phyloP scores from a whole-genome alignment of 2,329 filamentous ascomycete species.

The Alternaria tenuissima region DNA sequence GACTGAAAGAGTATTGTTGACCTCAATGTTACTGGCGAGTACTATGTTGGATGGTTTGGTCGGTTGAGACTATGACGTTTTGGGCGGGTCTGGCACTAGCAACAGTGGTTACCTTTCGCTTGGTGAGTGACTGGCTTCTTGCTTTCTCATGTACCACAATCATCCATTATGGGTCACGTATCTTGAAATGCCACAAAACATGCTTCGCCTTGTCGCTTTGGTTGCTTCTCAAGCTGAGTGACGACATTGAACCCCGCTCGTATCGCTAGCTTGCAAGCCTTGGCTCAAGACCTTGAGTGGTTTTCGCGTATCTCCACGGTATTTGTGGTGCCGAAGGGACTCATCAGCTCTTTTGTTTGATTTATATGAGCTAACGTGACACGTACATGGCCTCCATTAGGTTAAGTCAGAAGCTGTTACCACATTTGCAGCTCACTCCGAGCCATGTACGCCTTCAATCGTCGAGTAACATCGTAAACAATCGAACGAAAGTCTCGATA shows the following conservation, averaged over 20 bases:
- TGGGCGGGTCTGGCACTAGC: conserved; percentile 4
- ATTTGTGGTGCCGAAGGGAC: not conserved
- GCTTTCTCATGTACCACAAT: not conserved
- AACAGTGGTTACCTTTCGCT: not conserved
- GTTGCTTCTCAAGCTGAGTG: not conserved
- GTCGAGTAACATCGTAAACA: not conserved
- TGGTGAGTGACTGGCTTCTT: not conserved
- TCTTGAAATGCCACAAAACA: not conserved
- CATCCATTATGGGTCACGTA: not conserved
- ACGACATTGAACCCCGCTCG: not conserved
- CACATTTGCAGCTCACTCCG: not conserved
- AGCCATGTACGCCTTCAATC: not conserved
- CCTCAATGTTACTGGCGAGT: conserved; percentile 10
- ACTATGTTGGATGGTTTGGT: conserved; percentile 18
- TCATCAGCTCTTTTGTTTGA: not conserved
- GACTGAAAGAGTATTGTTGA: not conserved
- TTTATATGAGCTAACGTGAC: not conserved
- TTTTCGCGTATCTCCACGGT: not conserved
- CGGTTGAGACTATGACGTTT: conserved; percentile 13
- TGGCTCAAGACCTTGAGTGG: not conserved
- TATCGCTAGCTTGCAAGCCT: not conserved
- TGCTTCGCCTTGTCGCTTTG: not conserved
- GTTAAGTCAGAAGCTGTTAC: not conserved
- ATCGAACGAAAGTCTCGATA: not conserved
- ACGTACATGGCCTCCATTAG: not conserved